A percentile compares a stretch with the other conserved stretches of the same genome.
phyloP scores from a whole-genome alignment of 345 rosid species.

The Brassica napus region Da-Ae NC_063448.1:47986501-47987000 shows the following conservation, averaged over 20 bases:
- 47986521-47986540: conserved; percentile 36
- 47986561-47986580: conserved; percentile 42
- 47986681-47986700: conserved; percentile 27
- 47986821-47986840: conserved; percentile 37
- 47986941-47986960: conserved; percentile 29
- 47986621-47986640: neutral
- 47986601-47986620: neutral
- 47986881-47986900: conserved; percentile 37
- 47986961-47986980: conserved; percentile 24
- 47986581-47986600: neutral
- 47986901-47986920: conserved; percentile 34
- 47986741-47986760: conserved; percentile 6
- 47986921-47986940: conserved; percentile 20
- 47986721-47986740: conserved; percentile 28
- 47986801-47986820: neutral
- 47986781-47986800: neutral
- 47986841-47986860: conserved; percentile 17
- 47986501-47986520: conserved; percentile 36
- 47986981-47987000: neutral
- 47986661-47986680: conserved; percentile 3
- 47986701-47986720: conserved; percentile 28
- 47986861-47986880: conserved; percentile 35
- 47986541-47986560: conserved; percentile 19
- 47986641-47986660: neutral
- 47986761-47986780: neutral